Evolutionary conservation across 2,329 filamentous ascomycete genomes (phyloP), one percentile per base, ranked within the genome.

Genomic region (Aureobasidium sp.): DNA sequence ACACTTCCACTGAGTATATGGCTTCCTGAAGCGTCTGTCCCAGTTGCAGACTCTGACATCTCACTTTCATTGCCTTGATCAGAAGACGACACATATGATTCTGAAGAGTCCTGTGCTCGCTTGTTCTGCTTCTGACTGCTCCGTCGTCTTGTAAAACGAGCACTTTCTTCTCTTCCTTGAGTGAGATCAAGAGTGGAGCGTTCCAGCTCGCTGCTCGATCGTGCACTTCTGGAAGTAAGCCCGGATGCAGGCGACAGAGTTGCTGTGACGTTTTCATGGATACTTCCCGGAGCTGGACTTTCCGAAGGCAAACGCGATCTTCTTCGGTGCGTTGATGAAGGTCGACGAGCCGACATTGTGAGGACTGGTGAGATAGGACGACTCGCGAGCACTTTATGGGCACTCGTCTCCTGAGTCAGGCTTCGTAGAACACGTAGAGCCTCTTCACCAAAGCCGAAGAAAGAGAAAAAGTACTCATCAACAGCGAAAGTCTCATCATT

Each of bases 381-480:
- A 14, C 47, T 51, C 6, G 44, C 37, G 17, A 58, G 40, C 17
- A 52, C 55, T 19, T 50, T 54, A 12, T 56, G 54, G 5, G 49
- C 52, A 12, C 52, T 79, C 73, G 21, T 81, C 58, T 84, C 81
- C 44, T 86, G 83, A 8, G 90, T 79, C 50, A 94, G 73, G 37
- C 81, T 80, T 57, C 81, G 86, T 48, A 98, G 74, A 2, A 93
- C 79, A 45, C 84, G 81, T 58, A 95, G 81, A 12, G 89, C 91
- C 62, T 95, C 88, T 62, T 86, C 83, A 6, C 90, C 90, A 58
- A 84, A 84, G 60, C 81, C 86, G 67, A 96, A 95, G 70, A 97
- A 97, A 0, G 90, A 93, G 68, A 98, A 97, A 67, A 94, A 97
- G 67, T 97, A 96, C 83, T 98, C 93, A 63, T 98, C 93, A 58